Base-by-base conservation (phyloP, 371 early-diverging fungal genomes). In the Mucor irregularis region DNA sequence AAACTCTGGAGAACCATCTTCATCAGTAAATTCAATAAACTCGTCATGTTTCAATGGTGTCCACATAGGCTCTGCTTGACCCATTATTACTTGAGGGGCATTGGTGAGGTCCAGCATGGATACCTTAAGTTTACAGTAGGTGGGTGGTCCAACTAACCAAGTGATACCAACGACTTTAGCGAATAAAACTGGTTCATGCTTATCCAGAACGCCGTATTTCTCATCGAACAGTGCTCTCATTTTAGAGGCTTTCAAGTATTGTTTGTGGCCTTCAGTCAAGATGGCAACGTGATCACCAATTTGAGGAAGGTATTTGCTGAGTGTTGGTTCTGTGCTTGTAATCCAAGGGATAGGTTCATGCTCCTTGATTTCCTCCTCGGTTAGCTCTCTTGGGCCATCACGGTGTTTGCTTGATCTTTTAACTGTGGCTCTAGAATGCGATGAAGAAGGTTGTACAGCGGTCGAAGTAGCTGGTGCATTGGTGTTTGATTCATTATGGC, bases 71-170 rank as follows among this genome's bases (percentile, higher is more conserved):
- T 69, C 65, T 8, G 65, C 57, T 22, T 39, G 51, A 14, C 58
- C 30, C 4, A 47, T 11, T 3, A 51, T 10, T 2, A 52, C 56
- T 28, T 60, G 42, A 0, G 49, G 61, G 0, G 65, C 11, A 38
- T 80, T 80, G 49, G 33, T 56, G 22, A 72, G 47, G 43, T 52
- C 76, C 44, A 76, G 64, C 49, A 73, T 59, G 37, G 64, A 71
- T 22, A 76, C 51, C 54, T 73, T 87, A 10, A 87, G 58, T 4
- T 80, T 82, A 58, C 89, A 89, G 61, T 72, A 87, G 0, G 87
- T 76, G 13, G 89, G 90, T 5, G 88, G 89, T 0, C 90, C 90
- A 5, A 87, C 86, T n/a, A 74, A 71, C 75, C 86, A 90, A 13
- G 65, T 74, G 55, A 86, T 73, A n/a, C 75, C 61, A 1, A 59